Evolutionary conservation across 495 filamentous ascomycete species (phyloP), one percentile per base, ranked within the genome.

Genomic region (Darksidea phi): DNA sequence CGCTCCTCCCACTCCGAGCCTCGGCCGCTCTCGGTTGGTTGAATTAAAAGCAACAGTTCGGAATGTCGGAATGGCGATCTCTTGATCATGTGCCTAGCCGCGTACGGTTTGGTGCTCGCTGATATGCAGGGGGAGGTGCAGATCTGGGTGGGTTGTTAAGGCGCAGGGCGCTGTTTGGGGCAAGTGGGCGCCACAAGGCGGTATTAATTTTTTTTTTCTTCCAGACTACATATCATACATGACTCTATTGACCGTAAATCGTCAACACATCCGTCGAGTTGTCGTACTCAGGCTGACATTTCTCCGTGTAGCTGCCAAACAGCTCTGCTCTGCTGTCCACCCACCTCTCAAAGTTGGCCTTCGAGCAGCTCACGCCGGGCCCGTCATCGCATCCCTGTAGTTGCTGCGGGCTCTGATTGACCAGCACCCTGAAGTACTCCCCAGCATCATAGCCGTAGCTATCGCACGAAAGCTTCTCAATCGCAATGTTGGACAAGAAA

Each of bases 401-500:
- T 10, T 56, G 54, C 66, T 71, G 66, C 25, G 70, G 70, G 17
- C 56, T 63, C 48, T 69, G 66, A 46, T 71, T 72, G 4, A 72
- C 66, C 4, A 72, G 50, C 3, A 71, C 68, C 34, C 70, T 48
- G 54, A 66, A 62, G 46, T 51, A 61, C 11, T 61, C 57, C 6
- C 63, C 63, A 8, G 53, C 43, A 18, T 57, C 57, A 45, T 45
- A 64, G 24, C 59, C 67, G 48, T 70, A 70, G 41, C 54, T 59
- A 25, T 61, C 67, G 64, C 77, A 79, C 11, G 73, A 63, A 63
- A 78, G 48, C 32, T 71, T 68, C 66, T 79, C 77, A 36, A 78
- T 71, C 0, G 75, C 75, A 10, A 77, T 54, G 64, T 79, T 79
- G 18, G 71, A 71, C 17, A 77, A 53, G 64, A 81, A 79, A 6